Conservation (phyloP, 176 grass and related monocot genomes). For the Lolium multiflorum region DNA sequence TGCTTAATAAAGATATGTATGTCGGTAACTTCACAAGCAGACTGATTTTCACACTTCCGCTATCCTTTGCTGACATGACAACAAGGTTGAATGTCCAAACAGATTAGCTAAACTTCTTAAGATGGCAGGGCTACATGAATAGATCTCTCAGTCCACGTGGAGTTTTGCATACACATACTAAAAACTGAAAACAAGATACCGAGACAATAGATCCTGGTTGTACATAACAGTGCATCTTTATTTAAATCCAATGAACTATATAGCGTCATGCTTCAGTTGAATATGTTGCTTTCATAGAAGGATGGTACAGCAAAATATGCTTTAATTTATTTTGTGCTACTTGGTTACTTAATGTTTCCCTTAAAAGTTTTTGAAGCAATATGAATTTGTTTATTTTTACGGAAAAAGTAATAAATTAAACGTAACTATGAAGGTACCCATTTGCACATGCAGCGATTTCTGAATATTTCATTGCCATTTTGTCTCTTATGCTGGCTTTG, state of each 20-base stretch:
- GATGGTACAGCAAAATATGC: neutral
- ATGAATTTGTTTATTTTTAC: neutral
- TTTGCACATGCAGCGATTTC: neutral
- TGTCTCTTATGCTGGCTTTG: slow-evolving; percentile 25
- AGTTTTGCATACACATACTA: neutral
- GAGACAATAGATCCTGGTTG: neutral
- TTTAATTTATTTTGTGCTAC: slow-evolving; percentile 16
- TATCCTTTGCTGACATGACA: neutral
- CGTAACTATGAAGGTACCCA: neutral
- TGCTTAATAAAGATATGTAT: neutral
- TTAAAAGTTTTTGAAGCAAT: neutral
- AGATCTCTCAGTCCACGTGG: slow-evolving; percentile 6
- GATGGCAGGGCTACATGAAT: neutral
- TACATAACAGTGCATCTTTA: neutral
- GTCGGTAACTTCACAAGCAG: neutral
- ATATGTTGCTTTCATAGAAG: neutral
- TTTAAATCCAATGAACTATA: neutral
- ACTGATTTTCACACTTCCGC: neutral
- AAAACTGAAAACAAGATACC: neutral
- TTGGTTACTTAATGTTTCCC: neutral
- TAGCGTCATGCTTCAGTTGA: neutral
- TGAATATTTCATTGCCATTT: slow-evolving; percentile 13
- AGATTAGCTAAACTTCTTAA: neutral
- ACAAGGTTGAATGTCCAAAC: neutral
- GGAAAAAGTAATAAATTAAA: neutral